Base-by-base conservation (phyloP, 1,284 basidiomycete genomes). In the Apiotrichum gracile region DNA sequence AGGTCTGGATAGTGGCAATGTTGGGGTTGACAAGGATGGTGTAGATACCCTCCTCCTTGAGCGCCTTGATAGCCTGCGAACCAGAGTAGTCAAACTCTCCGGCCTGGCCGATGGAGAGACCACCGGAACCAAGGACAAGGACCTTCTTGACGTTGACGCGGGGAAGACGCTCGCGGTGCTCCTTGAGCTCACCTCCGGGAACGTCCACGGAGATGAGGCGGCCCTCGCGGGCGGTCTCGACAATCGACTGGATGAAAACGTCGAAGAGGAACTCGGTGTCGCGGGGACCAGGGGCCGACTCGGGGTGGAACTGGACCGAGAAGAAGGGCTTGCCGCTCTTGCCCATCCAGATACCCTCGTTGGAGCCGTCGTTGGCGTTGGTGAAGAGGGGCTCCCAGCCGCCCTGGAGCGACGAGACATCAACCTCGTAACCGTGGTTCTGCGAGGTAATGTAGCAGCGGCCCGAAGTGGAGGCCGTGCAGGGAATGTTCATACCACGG, bases 31-130 rank as follows among this genome's bases (percentile, higher is more conserved):
- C 85, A 70, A 98, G 85, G 73, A 97, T 90, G 47, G 94, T 98
- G 78, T 96, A 97, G 70, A 98, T 97, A 27, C 94, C 94, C 74
- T 97, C 94, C 74, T 93, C 91, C 77, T 97, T 97, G 62, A 98
- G 82, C 10, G 94, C 96, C 78, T 98, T 98, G 82, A 98, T 96
- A 14, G 94, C 94, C 76, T 98, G 94, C 41, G 91, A 94, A 58
- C 96, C 94, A 0, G 93, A 97, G 78, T 98, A 98, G 77, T 98
- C 94, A 76, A 98, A 98, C 77, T 98, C 96, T 64, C 94, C 94
- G 3, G 94, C 94, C 75, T 98, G 94, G 52, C 94, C 96, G 63
- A 98, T 98, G 22, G 91, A 96, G 25, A 98, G 81, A 67, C 94
- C 94, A 46, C 94, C 96, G n/a, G 92, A 97, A 46, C 94, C 94